Base-by-base conservation (phyloP, 116 monocot genomes). In the Phalaenopsis hybrid region DNA sequence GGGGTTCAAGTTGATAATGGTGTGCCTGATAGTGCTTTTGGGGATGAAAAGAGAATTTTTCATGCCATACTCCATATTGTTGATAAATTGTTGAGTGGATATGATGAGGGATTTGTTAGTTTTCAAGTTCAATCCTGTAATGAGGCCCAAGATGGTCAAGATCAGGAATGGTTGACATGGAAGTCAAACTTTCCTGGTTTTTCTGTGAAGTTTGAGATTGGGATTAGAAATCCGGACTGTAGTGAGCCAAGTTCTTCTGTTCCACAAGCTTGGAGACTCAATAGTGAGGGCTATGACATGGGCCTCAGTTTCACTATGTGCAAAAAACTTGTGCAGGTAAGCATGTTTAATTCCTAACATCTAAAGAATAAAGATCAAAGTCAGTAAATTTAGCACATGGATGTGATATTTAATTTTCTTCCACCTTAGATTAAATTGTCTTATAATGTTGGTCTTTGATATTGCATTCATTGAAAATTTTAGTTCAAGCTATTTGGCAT, bases 1-100 rank as follows among this genome's bases (percentile, higher is more conserved):
- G 61, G 81, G 12, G 78, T 83, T 76, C 81, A 78, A 57, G 45
- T 84, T 25, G 80, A 88, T 15, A 82, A 81, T 31, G 46, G 44
- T 21, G 72, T 88, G 33, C 89, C 89, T 6, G 82, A 84, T 52
- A 13, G 81, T 8, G 89, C 89, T 74, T 55, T 92, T 45, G 92
- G 92, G 16, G 92, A 92, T 81, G 89, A 92, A 76, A 83, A 61
- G 79, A 81, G 88, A 75, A 80, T 92, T 3, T 83, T 88, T 63
- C 88, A 89, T 67, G 85, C 84, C 9, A 69, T 92, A 75, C 83
- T 92, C 49, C 87, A 83, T 50, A 86, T 92, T 72, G 81, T 89
- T 20, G 85, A 82, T 11, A 78, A 81, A 75, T 48, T 89, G 69
- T 74, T 92, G 50, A 84, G 74, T 57, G 78, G 82, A 21, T 50